Evolutionary conservation across 2,329 filamentous ascomycete genomes (phyloP), one percentile per base, ranked within the genome.

Genomic region (Scedosporium minutisporum): DNA sequence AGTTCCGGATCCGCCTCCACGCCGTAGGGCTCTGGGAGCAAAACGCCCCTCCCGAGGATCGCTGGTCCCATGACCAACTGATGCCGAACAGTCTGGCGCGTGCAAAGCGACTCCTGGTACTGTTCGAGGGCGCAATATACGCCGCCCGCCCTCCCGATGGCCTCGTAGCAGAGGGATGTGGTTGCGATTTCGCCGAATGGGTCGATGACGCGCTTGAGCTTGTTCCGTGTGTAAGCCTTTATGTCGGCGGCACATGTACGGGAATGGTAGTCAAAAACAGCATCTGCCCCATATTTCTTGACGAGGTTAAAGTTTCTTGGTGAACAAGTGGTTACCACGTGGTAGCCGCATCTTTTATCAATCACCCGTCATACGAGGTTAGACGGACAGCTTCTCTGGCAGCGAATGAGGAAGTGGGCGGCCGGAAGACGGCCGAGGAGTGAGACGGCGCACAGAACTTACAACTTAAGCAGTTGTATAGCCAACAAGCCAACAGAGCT

Each of bases 401-500:
- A 10, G 3, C 33, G 33, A 38, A 12, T 38, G 10, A 38, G 10
- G 10, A 10, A 38, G 10, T 38, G 33, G 33, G 3, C 33, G 33
- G 33, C 12, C 33, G 2, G 33, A 10, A 18, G 18, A 48, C 18
- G 44, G 44, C 18, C 4, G 18, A n/a, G 18, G 3, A 21, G 18
- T 21, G 18, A 3, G n/a, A 12, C 41, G 3, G 9, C 10, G n/a
- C 21, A n/a, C 21, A 14, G 16, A 12, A 60, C 58, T 60, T 46
- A 60, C 18, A 69, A 65, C 65, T 73, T 73, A 23, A 72, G 73
- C 64, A 67, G 73, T 63, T 75, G 73, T 62, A 76, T 73, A 3
- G 70, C 73, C 66, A 80, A 80, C 66, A 82, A 80, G 74, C 77
- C 78, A n/a, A 81, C 82, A 21, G 80, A 81, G 42, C 77, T 83